phyloP scores from a whole-genome alignment of 2,329 filamentous ascomycete genomes.

The Anisogramma anomala region DNA sequence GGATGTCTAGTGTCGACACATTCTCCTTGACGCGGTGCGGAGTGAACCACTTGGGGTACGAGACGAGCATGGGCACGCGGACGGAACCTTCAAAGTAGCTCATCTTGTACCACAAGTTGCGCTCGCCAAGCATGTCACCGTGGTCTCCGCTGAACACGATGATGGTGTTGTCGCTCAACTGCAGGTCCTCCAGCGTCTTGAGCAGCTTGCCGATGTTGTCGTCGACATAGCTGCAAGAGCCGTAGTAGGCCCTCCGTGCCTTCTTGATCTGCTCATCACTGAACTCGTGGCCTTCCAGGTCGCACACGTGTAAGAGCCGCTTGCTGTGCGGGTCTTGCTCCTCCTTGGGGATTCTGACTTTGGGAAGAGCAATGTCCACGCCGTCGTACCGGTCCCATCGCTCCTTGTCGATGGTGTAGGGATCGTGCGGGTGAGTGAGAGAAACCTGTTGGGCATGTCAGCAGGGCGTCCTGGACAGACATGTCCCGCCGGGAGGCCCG shows the following conservation, averaged over 20 bases:
- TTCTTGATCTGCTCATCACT: conserved; percentile 76
- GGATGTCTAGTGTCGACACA: conserved; percentile 81
- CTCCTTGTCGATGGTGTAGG: conserved; percentile 85
- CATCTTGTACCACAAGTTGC: conserved; percentile 96
- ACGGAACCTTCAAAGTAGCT: conserved; percentile 88
- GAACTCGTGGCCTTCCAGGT: conserved; percentile 75
- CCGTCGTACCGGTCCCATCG: conserved; percentile 89
- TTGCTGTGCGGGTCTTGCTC: conserved; percentile 79
- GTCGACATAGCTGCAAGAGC: conserved; percentile 86
- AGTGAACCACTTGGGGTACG: conserved; percentile 63
- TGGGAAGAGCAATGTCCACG: conserved; percentile 75
- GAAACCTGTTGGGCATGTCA: conserved; percentile 46
- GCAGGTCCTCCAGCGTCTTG: conserved; percentile 64
- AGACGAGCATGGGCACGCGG: conserved; percentile 76
- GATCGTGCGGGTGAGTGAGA: conserved; percentile 88
- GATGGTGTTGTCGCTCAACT: conserved; percentile 74
- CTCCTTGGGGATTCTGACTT: conserved; percentile 65
- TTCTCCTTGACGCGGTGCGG: conserved; percentile 70
- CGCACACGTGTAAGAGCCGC: conserved; percentile 74
- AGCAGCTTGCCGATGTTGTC: conserved; percentile 81
- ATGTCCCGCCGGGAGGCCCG: not conserved
- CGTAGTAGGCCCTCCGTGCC: conserved; percentile 82
- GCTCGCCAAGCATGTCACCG: conserved; percentile 91
- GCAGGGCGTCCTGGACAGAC: conserved; percentile 11
- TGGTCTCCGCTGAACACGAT: conserved; percentile 89